Conservation (phyloP, 2,329 filamentous ascomycete genomes). For the Fusarium sp. region DNA sequence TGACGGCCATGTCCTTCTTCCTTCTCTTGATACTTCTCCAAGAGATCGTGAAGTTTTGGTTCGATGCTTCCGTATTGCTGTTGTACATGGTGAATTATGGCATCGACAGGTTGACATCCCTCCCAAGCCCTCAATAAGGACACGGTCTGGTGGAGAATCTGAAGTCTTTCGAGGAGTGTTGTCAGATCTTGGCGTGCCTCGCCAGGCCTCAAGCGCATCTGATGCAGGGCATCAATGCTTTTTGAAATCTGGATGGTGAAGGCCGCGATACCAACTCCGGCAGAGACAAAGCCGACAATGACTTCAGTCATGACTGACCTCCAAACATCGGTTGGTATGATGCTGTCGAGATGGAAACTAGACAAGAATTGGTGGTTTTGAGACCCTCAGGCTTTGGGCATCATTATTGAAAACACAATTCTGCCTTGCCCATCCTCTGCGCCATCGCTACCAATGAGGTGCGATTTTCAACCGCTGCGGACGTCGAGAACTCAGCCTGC, state of each 20-base stretch:
- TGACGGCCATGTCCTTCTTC: not conserved
- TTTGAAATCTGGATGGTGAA: not conserved
- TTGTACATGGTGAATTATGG: not conserved
- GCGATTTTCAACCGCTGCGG: not conserved
- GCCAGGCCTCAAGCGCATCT: not conserved
- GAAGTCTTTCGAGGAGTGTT: not conserved
- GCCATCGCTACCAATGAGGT: not conserved
- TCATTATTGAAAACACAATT: not conserved
- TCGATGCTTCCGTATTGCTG: not conserved
- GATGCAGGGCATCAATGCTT: not conserved
- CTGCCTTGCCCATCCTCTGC: not conserved
- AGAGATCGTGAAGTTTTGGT: not conserved
- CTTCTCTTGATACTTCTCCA: not conserved
- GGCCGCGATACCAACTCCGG: not conserved
- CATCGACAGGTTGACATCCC: not conserved
- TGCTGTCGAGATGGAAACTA: not conserved
- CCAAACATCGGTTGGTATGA: rapidly evolving
- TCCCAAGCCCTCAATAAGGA: not conserved
- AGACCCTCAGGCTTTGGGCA: not conserved
- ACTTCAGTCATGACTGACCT: not conserved
- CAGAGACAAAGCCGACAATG: not conserved
- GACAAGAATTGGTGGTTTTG: not conserved
- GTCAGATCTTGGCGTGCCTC: not conserved
- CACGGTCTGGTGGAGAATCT: not conserved
- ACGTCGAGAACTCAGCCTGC: not conserved